Evolutionary conservation across 2,329 filamentous ascomycete species (phyloP), one percentile per base, ranked within the genome.

Genomic region (Epichloe aotearoae): DNA sequence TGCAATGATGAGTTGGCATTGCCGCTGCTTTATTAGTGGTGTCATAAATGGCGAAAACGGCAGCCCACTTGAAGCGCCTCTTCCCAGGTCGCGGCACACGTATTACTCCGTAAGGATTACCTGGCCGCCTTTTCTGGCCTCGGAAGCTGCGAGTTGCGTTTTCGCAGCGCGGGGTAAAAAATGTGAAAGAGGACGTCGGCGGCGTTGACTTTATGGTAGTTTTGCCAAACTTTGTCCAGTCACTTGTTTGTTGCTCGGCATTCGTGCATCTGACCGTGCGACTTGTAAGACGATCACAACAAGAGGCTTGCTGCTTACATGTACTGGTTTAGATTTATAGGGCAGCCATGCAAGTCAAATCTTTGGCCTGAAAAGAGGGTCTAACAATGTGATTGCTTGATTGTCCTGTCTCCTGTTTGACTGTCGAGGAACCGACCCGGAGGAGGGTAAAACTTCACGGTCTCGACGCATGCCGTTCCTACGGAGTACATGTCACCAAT

Each of bases 1-100:
- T 83, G 83, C 81, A 84, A 68, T 80, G 82, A 84, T 86, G 83
- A 82, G 82, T 79, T 86, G 83, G 80, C 82, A 85, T 68, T 79
- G 75, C 77, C 67, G 62, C 59, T 43, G 53, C 50, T 5, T 49
- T 37, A 23, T 36, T 47, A 39, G 43, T 47, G 49, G 23, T 58
- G 66, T 65, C 49, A 26, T 65, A 51, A 26, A 53, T 26, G 50
- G 50, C 46, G 42, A 34, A 50, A 51, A 45, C 19, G n/a, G 52
- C 52, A 51, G 49, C 38, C 52, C 49, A 49, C 52, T 47, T 37
- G 11, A 47, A 42, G 38, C 40, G 48, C 48, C 39, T 38, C 23
- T 43, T 20, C 19, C 37, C 37, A 41, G 50, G 37, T 42, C 39
- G 38, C 50, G 46, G 38, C 45, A 26, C 46, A 52, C 50, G 42